Conservation (phyloP, 176 grass and related monocot species). For the Avena insularis region DNA sequence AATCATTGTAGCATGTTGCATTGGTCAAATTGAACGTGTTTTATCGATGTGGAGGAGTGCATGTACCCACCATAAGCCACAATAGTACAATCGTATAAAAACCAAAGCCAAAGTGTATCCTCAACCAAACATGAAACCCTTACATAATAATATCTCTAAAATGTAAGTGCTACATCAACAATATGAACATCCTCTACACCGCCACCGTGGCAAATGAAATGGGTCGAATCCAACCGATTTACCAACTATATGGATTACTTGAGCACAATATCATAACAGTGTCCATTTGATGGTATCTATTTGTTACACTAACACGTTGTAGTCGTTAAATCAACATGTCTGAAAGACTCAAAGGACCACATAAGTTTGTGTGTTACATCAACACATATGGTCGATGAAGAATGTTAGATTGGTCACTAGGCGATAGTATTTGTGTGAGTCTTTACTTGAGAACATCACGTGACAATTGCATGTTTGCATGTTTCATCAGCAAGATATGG, state of each 20-base stretch:
- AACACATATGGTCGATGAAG: not conserved
- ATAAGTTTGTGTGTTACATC: not conserved
- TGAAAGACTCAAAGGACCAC: not conserved
- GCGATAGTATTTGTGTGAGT: not conserved
- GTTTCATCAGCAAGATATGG: not conserved
- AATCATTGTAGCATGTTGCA: not conserved
- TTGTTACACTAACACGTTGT: not conserved
- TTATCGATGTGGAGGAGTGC: not conserved
- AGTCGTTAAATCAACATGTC: not conserved
- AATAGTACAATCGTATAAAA: not conserved
- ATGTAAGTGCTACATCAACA: not conserved
- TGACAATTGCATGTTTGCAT: too few relatives aligned
- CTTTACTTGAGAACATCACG: too few relatives aligned
- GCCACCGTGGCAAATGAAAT: not conserved
- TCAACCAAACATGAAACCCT: not conserved
- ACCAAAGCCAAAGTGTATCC: not conserved
- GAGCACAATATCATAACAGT: not conserved
- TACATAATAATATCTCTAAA: not conserved
- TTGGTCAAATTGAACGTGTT: not conserved
- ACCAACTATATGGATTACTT: not conserved
- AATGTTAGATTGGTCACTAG: not conserved
- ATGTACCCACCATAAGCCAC: not conserved
- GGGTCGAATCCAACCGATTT: not conserved
- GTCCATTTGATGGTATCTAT: not conserved
- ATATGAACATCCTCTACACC: not conserved